Percentiles rank a stretch among this genome's conserved stretches.
Evolutionary conservation across 306 rosid species (phyloP).

Genomic region (Begonia loranthoides): DNA sequence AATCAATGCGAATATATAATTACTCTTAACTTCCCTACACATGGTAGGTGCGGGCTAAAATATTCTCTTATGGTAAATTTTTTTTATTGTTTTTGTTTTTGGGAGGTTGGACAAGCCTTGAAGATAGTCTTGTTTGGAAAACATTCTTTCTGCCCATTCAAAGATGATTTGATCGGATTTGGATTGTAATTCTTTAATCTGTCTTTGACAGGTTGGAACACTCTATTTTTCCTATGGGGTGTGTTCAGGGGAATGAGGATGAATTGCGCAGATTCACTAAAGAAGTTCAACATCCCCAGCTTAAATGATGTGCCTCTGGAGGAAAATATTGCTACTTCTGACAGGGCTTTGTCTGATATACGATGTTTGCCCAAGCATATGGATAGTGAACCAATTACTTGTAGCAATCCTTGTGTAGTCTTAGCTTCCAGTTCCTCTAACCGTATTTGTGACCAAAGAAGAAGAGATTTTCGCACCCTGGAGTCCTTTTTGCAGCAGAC

Average conservation of each 20-base stretch:
- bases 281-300: constrained; percentile 29
- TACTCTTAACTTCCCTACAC: too few relatives aligned
- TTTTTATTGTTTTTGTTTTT: too few relatives aligned
- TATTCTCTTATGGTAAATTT: too few relatives aligned
- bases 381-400: constrained; percentile 24
- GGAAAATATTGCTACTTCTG: constrained; percentile 31
- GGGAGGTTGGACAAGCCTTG: too few relatives aligned
- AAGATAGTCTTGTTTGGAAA: too few relatives aligned
- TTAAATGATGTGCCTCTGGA: constrained; percentile 25
- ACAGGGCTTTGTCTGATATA: constrained; percentile 39
- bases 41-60: too few relatives aligned
- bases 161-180: too few relatives aligned
- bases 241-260: constrained; percentile 57
- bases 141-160: too few relatives aligned
- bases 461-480: constrained; percentile 24
- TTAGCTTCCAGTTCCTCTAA: constrained; percentile 24
- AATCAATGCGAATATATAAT: too few relatives aligned
- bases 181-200: constrained; percentile 1
- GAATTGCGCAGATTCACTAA: constrained; percentile 35
- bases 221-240: constrained; percentile 84
- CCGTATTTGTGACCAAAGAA: constrained; percentile 13
- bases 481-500: constrained; percentile 23
- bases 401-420: constrained; percentile 23
- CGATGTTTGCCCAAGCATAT: constrained; percentile 26
- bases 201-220: constrained; percentile 80